These are phyloP conservation scores for Aeschynomene evenia DNA, from an alignment of 306 rosid genomes.

Conservation along the genomic window DNA sequence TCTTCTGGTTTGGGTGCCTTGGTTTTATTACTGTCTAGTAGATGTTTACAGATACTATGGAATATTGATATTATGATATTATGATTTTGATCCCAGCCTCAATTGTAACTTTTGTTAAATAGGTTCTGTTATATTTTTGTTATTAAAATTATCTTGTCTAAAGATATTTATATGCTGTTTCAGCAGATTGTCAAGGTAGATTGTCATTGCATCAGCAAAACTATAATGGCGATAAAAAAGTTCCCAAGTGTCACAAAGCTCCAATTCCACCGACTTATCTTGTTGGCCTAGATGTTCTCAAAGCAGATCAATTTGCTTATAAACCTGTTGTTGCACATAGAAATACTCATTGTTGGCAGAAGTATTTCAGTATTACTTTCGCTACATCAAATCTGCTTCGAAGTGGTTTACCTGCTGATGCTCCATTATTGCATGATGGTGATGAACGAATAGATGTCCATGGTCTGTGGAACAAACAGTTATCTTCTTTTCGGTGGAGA, in stretches of 20 bases:
- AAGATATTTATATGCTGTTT: slow-evolving; percentile 20
- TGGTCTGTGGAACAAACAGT: slow-evolving; percentile 62
- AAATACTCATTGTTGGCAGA: slow-evolving; percentile 65
- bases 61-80: not conserved
- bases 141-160: slow-evolving; percentile 16
- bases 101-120: not conserved
- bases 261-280: slow-evolving; percentile 62
- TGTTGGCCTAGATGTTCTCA: slow-evolving; percentile 73
- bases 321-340: slow-evolving; percentile 51
- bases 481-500: slow-evolving; percentile 74
- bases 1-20: not conserved
- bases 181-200: slow-evolving; percentile 53
- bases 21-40: slow-evolving; percentile 13
- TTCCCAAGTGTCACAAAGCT: slow-evolving; percentile 41
- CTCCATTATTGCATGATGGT: slow-evolving; percentile 46
- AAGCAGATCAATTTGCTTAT: slow-evolving; percentile 52
- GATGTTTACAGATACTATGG: not conserved
- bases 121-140: not conserved
- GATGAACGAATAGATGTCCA: slow-evolving; percentile 68
- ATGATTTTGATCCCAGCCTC: slow-evolving; percentile 4
- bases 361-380: slow-evolving; percentile 68
- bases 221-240: slow-evolving; percentile 44
- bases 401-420: slow-evolving; percentile 47
- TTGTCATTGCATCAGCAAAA: slow-evolving; percentile 30
- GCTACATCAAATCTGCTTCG: slow-evolving; percentile 57